Evolutionary conservation across 345 rosid genomes (phyloP).

Genomic region (Eucalyptus viminalis): DNA sequence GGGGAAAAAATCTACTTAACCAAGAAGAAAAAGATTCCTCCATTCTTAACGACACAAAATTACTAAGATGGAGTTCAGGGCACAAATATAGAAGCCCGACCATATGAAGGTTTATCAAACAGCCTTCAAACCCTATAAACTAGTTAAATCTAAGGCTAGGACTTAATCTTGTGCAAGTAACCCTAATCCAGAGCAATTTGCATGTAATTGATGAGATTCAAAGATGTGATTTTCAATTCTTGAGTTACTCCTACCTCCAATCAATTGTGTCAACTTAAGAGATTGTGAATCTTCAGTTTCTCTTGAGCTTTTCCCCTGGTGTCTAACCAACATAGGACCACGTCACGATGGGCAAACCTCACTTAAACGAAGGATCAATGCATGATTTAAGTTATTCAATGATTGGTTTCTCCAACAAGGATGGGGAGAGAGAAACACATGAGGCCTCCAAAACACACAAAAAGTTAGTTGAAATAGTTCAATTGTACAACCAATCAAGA

Average conservation of each 20-base stretch:
- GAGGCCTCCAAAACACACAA: background rate
- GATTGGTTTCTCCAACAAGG: background rate
- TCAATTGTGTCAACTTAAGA: background rate
- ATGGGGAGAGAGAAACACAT: background rate
- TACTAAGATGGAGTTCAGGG: background rate
- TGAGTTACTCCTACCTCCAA: background rate
- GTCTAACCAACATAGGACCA: background rate
- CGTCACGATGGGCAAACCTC: background rate
- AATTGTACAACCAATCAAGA: background rate
- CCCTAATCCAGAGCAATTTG: background rate
- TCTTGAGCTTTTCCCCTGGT: background rate
- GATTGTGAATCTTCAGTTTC: background rate
- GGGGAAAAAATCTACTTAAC: background rate
- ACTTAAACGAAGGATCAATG: background rate
- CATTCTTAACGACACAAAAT: background rate
- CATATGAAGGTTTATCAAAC: background rate
- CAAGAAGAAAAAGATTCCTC: background rate
- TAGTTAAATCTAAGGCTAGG: background rate
- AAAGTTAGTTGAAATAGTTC: background rate
- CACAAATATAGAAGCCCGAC: background rate
- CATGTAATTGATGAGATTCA: background rate
- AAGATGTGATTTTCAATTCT: background rate
- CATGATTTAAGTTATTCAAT: background rate
- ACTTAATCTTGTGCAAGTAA: background rate
- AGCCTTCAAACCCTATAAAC: background rate